Evolutionary conservation across 2,329 filamentous ascomycete genomes (phyloP).

Genomic region (Hysterium pulicare): DNA sequence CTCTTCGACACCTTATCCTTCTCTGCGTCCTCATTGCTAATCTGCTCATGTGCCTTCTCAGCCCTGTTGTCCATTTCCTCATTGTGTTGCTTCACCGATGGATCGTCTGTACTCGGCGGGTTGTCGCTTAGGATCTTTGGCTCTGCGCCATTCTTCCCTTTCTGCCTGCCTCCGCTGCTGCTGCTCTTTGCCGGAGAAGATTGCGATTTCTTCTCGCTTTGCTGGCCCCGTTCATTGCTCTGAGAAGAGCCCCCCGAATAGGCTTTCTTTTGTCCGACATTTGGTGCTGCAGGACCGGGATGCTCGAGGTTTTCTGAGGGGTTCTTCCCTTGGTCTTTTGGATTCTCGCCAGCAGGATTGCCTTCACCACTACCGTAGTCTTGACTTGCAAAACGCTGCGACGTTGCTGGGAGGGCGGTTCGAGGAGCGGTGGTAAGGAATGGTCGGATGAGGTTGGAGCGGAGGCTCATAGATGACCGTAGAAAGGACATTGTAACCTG

Average conservation of each 20-base stretch:
- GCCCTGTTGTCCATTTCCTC: constrained; percentile 41
- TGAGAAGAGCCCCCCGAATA: constrained; percentile 20
- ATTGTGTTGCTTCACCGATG: constrained; percentile 43
- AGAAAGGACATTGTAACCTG: constrained; percentile 31
- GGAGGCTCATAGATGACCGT: constrained; percentile 25
- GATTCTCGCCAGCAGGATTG: constrained; percentile 43
- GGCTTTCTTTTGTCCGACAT: constrained; percentile 35
- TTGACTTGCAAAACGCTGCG: constrained; percentile 30
- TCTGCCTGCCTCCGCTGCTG: constrained; percentile 11
- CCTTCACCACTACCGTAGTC: constrained; percentile 45
- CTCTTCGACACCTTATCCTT: constrained; percentile 40
- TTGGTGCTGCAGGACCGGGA: constrained; percentile 43
- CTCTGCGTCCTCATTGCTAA: constrained; percentile 33
- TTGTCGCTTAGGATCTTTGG: constrained; percentile 43
- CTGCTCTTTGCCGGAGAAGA: constrained; percentile 15
- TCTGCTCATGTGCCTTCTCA: constrained; percentile 40
- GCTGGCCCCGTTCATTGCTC: constrained; percentile 2
- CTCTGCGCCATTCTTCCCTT: constrained; percentile 34
- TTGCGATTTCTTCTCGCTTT: constrained; percentile 8
- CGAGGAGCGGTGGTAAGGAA: constrained; percentile 22
- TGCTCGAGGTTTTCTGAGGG: constrained; percentile 41
- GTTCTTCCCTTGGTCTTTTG: constrained; percentile 39
- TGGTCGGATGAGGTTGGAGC: constrained; percentile 21
- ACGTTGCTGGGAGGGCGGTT: constrained; percentile 21
- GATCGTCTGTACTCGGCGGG: constrained; percentile 28